Conservation (phyloP, 805 yeast species). For the Trichomonascus vanleenenianus region DNA sequence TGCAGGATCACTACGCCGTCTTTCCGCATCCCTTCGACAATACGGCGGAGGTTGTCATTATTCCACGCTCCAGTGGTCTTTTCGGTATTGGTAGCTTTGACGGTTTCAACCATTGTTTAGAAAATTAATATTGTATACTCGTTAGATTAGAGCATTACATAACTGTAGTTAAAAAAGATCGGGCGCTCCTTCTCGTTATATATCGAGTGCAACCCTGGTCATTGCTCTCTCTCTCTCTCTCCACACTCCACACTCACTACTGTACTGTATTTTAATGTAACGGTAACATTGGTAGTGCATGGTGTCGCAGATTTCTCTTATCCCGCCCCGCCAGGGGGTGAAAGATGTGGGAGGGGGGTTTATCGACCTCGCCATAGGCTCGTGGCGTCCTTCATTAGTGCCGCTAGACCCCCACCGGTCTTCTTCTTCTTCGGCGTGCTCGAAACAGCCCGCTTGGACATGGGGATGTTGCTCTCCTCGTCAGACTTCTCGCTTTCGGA, state of each 20-base stretch:
- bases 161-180: no score
- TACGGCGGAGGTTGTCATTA: slow-evolving; percentile 7
- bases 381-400: slow-evolving; percentile 13
- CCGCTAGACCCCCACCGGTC: slow-evolving; percentile 9
- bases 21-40: slow-evolving; percentile 9
- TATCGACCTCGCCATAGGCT: not conserved
- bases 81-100: slow-evolving; percentile 7
- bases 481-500: slow-evolving; percentile 9
- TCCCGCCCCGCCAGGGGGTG: not conserved
- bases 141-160: no score
- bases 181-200: no score
- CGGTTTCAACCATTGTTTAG: not conserved
- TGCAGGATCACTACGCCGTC: slow-evolving; percentile 13
- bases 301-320: no score
- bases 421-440: slow-evolving; percentile 10
- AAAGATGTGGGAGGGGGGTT: not conserved
- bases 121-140: no score
- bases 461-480: slow-evolving; percentile 10
- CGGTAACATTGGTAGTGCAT: no score
- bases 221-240: no score
- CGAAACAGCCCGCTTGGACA: slow-evolving; percentile 12
- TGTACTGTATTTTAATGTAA: no score
- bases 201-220: no score
- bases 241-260: no score
- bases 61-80: slow-evolving; percentile 8